Evolutionary conservation across 768 basidiomycete species (phyloP).

Genomic region (Lenzites betulinus): DNA sequence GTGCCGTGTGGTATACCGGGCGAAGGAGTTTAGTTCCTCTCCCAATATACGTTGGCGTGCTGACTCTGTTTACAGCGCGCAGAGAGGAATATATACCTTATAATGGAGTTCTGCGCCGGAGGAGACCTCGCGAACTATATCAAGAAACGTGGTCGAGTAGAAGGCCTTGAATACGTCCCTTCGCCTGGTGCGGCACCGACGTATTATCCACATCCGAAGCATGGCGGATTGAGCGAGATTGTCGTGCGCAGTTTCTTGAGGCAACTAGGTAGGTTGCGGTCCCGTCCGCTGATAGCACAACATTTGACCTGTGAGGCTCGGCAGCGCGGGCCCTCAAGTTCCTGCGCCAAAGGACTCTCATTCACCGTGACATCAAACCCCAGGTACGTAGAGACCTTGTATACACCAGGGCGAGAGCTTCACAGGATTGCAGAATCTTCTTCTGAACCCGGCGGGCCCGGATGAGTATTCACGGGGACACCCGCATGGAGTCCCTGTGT

Average conservation of each 20-base stretch:
- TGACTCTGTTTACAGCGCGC: slow-evolving; percentile 50
- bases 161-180: slow-evolving; percentile 82
- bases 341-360: slow-evolving; percentile 81
- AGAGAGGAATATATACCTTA: slow-evolving; percentile 83
- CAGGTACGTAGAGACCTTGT: slow-evolving; percentile 50
- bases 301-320: background rate
- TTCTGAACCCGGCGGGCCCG: slow-evolving; percentile 79
- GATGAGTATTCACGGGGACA: slow-evolving; percentile 86
- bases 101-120: slow-evolving; percentile 97
- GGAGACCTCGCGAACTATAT: slow-evolving; percentile 97
- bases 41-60: background rate
- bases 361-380: slow-evolving; percentile 98
- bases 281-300: too few relatives aligned
- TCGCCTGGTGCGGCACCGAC: slow-evolving; percentile 66
- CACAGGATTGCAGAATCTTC: slow-evolving; percentile 66
- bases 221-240: slow-evolving; percentile 87
- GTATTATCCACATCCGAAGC: slow-evolving; percentile 89
- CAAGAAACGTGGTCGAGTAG: slow-evolving; percentile 94
- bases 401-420: background rate
- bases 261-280: slow-evolving; percentile 67
- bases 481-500: slow-evolving; percentile 88
- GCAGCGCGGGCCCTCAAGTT: slow-evolving; percentile 93
- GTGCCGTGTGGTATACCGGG: too few relatives aligned
- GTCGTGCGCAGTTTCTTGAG: slow-evolving; percentile 91
- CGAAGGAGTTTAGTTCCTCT: too few relatives aligned